Base-by-base conservation (phyloP, 495 filamentous ascomycete species). In the Podospora pseudopauciseta region DNA sequence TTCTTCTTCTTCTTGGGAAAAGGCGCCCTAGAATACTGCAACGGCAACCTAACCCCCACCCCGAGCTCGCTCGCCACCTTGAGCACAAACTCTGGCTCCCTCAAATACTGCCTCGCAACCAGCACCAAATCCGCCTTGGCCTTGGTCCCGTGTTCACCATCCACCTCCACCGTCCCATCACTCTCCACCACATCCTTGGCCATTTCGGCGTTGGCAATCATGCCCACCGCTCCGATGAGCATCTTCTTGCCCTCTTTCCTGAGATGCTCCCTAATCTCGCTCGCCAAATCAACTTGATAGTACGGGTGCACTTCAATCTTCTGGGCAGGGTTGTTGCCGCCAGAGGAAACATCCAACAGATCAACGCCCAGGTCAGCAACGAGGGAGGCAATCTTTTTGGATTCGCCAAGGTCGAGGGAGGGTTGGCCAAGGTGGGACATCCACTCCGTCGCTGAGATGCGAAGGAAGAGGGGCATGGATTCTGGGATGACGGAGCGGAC, bases 381-480 rank as follows among this genome's bases (percentile, higher is more conserved):
- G 28, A 89, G 74, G 70, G 86, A 85, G 16, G 90, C 88, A 2
- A 96, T 81, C 67, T 76, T 71, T 62, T 88, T 82, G 26, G 85
- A 90, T 53, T 90, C 79, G 28, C 85, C 79, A 49, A 92, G 73
- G 39, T 86, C 85, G 39, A 16, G 39, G 39, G 15, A 16, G 13
- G 86, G 86, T 7, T 77, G 70, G 60, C 79, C 77, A 3, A 79
- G 71, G 34, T 80, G 80, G 56, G 88, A 87, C 71, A 93, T 84
- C 87, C 89, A 91, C 72, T 94, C 92, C 0, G 88, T 89, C 9
- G 86, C 86, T 65, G 87, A 90, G 76, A 93, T 85, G 7, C 91
- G 86, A 30, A 92, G 72, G 71, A 91, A 86, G 23, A 93, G 75
- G 4, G 90, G 89, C 82, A 87, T 90, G 0, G 72, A 72, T 7